These are phyloP conservation scores for Cucumis variabilis DNA, from an alignment of 331 rosid genomes.

Conservation along the genomic window DNA sequence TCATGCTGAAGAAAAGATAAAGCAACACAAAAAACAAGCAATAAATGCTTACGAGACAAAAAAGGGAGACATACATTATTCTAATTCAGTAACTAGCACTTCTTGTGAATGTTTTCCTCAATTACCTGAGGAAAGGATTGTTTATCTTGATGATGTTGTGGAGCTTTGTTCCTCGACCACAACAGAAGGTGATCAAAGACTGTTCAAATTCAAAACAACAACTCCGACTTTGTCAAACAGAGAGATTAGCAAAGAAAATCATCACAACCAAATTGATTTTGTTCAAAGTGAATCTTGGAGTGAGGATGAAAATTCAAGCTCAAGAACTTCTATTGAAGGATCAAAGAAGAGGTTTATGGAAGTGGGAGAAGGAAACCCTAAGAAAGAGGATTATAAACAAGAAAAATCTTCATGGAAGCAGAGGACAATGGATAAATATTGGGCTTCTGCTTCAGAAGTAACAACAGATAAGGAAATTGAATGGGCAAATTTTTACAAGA, in stretches of 20 bases:
- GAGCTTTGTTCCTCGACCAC: slow-evolving; percentile 43
- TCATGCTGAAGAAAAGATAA: slow-evolving; percentile 20
- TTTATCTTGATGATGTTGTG: slow-evolving; percentile 61
- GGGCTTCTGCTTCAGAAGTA: background rate
- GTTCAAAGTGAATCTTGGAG: slow-evolving; percentile 38
- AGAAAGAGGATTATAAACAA: background rate
- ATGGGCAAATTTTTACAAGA: slow-evolving; percentile 23
- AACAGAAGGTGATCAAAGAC: slow-evolving; percentile 52
- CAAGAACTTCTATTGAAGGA: slow-evolving; percentile 44
- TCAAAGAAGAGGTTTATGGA: slow-evolving; percentile 50
- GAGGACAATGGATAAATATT: background rate
- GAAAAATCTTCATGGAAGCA: background rate
- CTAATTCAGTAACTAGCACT: slow-evolving; percentile 21
- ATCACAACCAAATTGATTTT: slow-evolving; percentile 10
- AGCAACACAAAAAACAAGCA: slow-evolving; percentile 37
- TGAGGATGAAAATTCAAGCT: slow-evolving; percentile 39
- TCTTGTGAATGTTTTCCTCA: slow-evolving; percentile 44
- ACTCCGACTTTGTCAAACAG: slow-evolving; percentile 31
- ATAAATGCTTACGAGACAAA: slow-evolving; percentile 41
- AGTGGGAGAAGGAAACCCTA: slow-evolving; percentile 35
- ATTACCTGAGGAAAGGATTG: slow-evolving; percentile 36
- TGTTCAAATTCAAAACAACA: slow-evolving; percentile 54
- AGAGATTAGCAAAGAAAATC: slow-evolving; percentile 23
- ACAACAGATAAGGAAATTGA: slow-evolving; percentile 15
- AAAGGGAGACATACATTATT: slow-evolving; percentile 26